These are phyloP conservation scores for Hanseniaspora singularis DNA, from an alignment of 805 yeast species.

Conservation along the genomic window DNA sequence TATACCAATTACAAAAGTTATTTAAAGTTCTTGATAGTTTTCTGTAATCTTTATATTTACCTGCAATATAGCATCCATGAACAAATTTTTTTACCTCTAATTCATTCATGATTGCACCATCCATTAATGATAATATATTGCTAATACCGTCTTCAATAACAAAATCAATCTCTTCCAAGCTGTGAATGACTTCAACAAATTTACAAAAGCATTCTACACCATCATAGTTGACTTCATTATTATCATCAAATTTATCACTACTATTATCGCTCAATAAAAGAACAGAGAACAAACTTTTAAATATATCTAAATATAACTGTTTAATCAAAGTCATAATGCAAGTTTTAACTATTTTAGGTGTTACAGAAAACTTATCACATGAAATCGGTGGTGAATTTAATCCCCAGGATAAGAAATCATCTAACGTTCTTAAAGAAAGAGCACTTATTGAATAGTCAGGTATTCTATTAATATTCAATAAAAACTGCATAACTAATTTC, in stretches of 20 bases:
- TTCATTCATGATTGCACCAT: constrained; percentile 2
- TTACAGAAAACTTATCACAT: constrained; percentile 38
- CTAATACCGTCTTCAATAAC: constrained; percentile 18
- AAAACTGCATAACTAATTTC: constrained; percentile 42
- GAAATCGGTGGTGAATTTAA: constrained; percentile 70
- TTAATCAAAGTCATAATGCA: constrained; percentile 39
- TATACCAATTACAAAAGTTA: constrained; percentile 75
- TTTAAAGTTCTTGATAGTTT: constrained; percentile 58
- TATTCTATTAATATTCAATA: constrained; percentile 37
- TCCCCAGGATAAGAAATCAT: constrained; percentile 80
- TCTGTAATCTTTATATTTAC: constrained; percentile 57
- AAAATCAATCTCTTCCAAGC: constrained; percentile 29
- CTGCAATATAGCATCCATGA: constrained; percentile 34
- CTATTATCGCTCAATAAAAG: constrained; percentile 57
- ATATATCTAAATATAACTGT: constrained; percentile 44
- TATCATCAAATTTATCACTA: constrained; percentile 54
- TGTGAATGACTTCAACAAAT: constrained; percentile 39
- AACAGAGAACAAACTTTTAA: constrained; percentile 47
- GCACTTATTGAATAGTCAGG: constrained; percentile 62
- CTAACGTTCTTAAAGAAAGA: constrained; percentile 60
- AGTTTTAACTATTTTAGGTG: constrained; percentile 44
- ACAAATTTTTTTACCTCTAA: constrained; percentile 5
- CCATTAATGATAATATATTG: not conserved
- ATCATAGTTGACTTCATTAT: constrained; percentile 3
- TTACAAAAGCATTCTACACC: constrained; percentile 35